Percentiles rank a stretch among this genome's conserved stretches.
Conservation (phyloP, 306 rosid species). For the Sphenostylis stenocarpa region DNA sequence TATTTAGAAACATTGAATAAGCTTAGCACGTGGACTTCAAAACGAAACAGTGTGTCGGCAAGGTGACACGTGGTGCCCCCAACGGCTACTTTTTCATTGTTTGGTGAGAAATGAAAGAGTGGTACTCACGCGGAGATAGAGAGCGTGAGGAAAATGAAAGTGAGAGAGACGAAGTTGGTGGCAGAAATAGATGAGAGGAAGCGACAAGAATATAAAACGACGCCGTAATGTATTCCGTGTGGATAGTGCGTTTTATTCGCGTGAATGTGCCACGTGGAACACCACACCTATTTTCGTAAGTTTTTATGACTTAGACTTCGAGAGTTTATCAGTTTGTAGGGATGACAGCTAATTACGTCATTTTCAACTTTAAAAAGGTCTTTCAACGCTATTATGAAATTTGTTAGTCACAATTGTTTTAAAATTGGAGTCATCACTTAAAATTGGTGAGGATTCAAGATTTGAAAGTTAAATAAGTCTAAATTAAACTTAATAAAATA, state of each 20-base stretch:
- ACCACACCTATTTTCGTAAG: not conserved
- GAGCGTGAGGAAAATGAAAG: constrained; percentile 2
- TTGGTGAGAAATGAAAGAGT: not conserved
- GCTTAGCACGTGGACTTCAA: no score
- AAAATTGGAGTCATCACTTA: no score
- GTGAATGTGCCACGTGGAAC: constrained; percentile 8
- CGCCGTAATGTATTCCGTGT: constrained; percentile 25
- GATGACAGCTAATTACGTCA: not conserved
- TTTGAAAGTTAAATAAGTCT: no score
- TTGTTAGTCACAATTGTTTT: no score
- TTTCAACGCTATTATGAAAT: not conserved
- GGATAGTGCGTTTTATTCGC: constrained; percentile 18
- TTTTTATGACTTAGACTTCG: no score
- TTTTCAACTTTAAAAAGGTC: not conserved
- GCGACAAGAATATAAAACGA: constrained; percentile 9
- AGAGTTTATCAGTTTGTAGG: not conserved
- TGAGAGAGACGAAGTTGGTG: not conserved
- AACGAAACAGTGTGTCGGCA: constrained; percentile 29
- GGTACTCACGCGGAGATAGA: constrained; percentile 10
- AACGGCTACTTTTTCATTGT: constrained; percentile 36
- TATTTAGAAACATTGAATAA: not conserved
- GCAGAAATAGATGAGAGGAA: not conserved
- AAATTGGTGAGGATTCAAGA: no score
- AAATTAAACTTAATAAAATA: no score
- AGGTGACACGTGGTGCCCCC: constrained; percentile 19